These are phyloP conservation scores for Nakazawaea anatomiae DNA, from an alignment of 805 yeast genomes.

Conservation along the genomic window DNA sequence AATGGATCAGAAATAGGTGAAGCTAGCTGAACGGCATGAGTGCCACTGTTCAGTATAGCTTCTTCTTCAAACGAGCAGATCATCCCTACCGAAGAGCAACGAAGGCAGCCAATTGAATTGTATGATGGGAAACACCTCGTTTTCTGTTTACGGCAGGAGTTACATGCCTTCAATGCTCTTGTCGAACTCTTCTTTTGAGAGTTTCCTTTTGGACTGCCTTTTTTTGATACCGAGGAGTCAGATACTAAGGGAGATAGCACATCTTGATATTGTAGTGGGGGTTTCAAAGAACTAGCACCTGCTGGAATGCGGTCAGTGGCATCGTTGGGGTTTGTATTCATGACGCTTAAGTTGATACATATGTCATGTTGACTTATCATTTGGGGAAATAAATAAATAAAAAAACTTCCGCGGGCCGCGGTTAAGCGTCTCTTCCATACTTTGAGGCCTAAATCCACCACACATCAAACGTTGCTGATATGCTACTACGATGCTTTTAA, in stretches of 20 bases:
- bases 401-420: background rate
- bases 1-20: slow-evolving; percentile 2
- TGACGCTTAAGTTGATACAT: background rate
- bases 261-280: background rate
- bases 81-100: slow-evolving; percentile 49
- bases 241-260: background rate
- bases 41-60: slow-evolving; percentile 8
- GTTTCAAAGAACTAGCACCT: background rate
- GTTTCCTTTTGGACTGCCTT: background rate
- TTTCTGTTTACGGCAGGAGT: slow-evolving; percentile 26
- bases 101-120: slow-evolving; percentile 42
- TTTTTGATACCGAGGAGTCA: background rate
- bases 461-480: too few relatives aligned
- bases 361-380: background rate
- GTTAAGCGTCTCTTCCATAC: background rate
- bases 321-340: background rate
- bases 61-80: slow-evolving; percentile 45
- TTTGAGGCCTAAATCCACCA: too few relatives aligned
- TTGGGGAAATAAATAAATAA: background rate
- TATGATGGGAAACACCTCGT: slow-evolving; percentile 56
- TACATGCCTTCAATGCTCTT: slow-evolving; percentile 26
- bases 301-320: background rate
- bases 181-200: background rate
- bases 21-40: slow-evolving; percentile 2
- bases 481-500: too few relatives aligned